These are phyloP conservation scores for Huntiella abstrusa DNA, from an alignment of 2,329 filamentous ascomycete species.

Conservation along the genomic window DNA sequence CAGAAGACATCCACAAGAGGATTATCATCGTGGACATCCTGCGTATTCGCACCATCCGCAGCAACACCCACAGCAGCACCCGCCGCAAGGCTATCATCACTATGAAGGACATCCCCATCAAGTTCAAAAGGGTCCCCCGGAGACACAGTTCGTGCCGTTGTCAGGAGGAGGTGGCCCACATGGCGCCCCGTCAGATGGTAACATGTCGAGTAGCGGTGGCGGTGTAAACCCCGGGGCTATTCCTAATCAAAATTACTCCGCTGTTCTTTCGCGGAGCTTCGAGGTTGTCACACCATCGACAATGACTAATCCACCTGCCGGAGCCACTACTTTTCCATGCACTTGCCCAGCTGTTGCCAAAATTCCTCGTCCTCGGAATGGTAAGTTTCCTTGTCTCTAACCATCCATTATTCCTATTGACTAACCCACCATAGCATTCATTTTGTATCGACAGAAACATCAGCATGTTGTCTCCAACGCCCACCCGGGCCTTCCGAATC, in stretches of 20 bases:
- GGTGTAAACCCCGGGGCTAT: background rate
- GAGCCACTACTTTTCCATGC: constrained; percentile 27
- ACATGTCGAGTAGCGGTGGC: too few species aligned
- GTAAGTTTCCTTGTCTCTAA: constrained; percentile 22
- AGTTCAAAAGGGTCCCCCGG: too few species aligned
- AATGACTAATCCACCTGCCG: constrained; percentile 10
- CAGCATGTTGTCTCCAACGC: constrained; percentile 64
- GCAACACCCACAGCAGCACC: too few species aligned
- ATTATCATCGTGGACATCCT: too few species aligned
- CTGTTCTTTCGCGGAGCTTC: constrained; percentile 19
- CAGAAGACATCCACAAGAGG: too few species aligned
- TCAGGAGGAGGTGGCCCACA: too few species aligned
- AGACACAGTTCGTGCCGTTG: too few species aligned
- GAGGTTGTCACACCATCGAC: constrained; percentile 18
- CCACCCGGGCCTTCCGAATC: constrained; percentile 81
- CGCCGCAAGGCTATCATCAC: too few species aligned
- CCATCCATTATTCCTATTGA: background rate
- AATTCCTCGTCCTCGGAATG: constrained; percentile 38
- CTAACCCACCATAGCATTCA: constrained; percentile 52
- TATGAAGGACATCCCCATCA: too few species aligned
- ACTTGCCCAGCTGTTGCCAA: constrained; percentile 38
- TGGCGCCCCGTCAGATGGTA: too few species aligned
- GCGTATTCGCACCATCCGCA: too few species aligned
- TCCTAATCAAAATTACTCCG: constrained; percentile 17
- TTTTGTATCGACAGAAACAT: constrained; percentile 86